Evolutionary conservation across 1,139 yeast species (phyloP), one percentile per base, ranked within the genome.

Genomic region (Candida neerlandica): DNA sequence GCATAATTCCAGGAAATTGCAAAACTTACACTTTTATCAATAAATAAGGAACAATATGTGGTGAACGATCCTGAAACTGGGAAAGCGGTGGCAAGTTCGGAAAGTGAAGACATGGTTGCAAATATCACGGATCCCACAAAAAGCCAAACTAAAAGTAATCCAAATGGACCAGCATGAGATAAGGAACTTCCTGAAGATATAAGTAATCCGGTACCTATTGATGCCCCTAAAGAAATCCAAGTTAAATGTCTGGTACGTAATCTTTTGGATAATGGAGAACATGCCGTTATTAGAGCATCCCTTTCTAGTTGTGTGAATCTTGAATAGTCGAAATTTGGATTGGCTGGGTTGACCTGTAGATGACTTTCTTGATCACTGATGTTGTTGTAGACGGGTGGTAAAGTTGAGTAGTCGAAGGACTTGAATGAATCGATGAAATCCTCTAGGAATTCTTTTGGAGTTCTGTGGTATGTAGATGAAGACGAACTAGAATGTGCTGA

Each of bases 1-100:
- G 74, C 75, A 58, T 72, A 72, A 56, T 71, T 71, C 75, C 76
- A 71, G 12, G 75, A 74, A 64, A 72, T 69, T 38, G 76, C 72
- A 55, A 71, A 72, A 44, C 74, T 73, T 59, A 69, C 64, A 4
- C 73, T 67, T 16, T 70, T 65, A 54, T 70, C 73, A 39, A 71
- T 57, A 49, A 72, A 71, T 40, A 71, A 58, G 9, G 75, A 67
- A 51, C 68, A 69, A 55, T 67, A 71, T 10, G 75, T 71, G 33
- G 68, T 70, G 52, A 72, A 72, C 4, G 75, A 73, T 23, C 77
- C 77, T 29, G 71, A 61, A 30, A 72, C 69, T 3, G 77, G 76
- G 58, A 69, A 71, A 11, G 74, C 70, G 6, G 70, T 69, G 11
- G 76, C 75, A 56, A 72, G 62, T 55, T 72, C 77, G 9, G 73